Evolutionary conservation across 148 eudicot genomes (phyloP), one percentile per base, ranked within the genome.

Genomic region (Persicaria maculosa): DNA sequence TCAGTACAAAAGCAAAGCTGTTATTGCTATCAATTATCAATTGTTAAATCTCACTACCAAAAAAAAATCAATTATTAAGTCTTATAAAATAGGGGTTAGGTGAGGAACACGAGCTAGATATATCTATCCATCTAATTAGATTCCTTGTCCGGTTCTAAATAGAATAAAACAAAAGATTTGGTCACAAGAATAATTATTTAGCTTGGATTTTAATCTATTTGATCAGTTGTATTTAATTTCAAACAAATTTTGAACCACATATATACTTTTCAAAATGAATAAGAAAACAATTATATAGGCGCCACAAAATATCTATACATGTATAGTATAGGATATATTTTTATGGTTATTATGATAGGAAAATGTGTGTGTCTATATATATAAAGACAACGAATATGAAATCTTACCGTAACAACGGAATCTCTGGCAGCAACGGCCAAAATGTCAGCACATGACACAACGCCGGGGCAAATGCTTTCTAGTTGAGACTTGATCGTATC

Each of bases 361-460:
- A 52, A 2, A 16, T 9, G 15, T 50, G 53, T 11, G 7, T 47
- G 10, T 47, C 0, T 6, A 5, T 48, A 9, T 1, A 3, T n/a
- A 57, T 59, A 54, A n/a, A 14, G 59, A 7, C 11, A 48, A 20
- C 6, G 17, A 54, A 54, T 0, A 16, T 54, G 8, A 1, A 9
- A 14, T 74, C 86, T 83, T 64, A 83, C 88, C 9, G 44, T 9
- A 9, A 47, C 78, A 40, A 74, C 79, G 1, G 85, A 79, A 70
- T 86, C 89, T 4, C 84, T 79, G n/a, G 86, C 86, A 7, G 89
- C 75, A 4, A 86, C 78, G 15, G 89, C 83, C 48, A 81, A 17
- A 10, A 86, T 83, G 59, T 86, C 89, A 0, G 89, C 89, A 15
- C 89, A 86, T 2, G 89, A 86, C 58, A 86, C 86, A 0, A 83